Conservation (phyloP, 768 basidiomycete genomes). For the Pisolithus microcarpus region DNA sequence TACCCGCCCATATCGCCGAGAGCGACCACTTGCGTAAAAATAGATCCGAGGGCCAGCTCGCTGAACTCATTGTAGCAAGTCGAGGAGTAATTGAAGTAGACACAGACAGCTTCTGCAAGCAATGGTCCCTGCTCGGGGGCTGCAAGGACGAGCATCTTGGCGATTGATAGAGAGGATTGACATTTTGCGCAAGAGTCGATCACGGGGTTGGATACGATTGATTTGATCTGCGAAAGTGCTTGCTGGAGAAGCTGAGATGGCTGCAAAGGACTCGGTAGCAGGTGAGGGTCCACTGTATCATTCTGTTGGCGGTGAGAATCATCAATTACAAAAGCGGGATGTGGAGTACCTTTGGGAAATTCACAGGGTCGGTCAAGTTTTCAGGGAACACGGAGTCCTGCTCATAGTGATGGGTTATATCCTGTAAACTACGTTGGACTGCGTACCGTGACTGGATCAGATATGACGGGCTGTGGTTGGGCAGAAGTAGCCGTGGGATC, state of each 20-base stretch:
- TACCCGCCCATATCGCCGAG: constrained; percentile 41
- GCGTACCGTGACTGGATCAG: constrained; percentile 56
- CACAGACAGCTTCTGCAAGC: constrained; percentile 17
- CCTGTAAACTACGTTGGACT: no score
- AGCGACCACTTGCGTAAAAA: constrained; percentile 41
- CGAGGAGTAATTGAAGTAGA: constrained; percentile 33
- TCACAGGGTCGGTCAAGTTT: constrained; percentile 53
- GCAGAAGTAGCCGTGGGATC: constrained; percentile 57
- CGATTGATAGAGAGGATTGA: constrained; percentile 31
- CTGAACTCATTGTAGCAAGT: constrained; percentile 31
- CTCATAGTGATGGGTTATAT: no score
- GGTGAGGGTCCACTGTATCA: constrained; percentile 39
- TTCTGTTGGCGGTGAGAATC: constrained; percentile 20
- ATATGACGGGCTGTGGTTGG: constrained; percentile 65
- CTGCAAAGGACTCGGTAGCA: constrained; percentile 32
- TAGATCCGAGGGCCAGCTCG: constrained; percentile 9
- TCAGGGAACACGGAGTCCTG: constrained; percentile 53
- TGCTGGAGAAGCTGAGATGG: constrained; percentile 29
- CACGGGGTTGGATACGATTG: constrained; percentile 27
- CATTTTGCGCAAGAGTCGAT: constrained; percentile 33
- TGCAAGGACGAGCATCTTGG: constrained; percentile 37
- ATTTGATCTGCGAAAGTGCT: constrained; percentile 32
- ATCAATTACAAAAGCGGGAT: neutral
- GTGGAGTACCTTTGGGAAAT: constrained; percentile 37
- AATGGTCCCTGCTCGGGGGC: constrained; percentile 37